phyloP scores from a whole-genome alignment of 2,329 filamentous ascomycete species.

The Penicillium sclerotigenum region DNA sequence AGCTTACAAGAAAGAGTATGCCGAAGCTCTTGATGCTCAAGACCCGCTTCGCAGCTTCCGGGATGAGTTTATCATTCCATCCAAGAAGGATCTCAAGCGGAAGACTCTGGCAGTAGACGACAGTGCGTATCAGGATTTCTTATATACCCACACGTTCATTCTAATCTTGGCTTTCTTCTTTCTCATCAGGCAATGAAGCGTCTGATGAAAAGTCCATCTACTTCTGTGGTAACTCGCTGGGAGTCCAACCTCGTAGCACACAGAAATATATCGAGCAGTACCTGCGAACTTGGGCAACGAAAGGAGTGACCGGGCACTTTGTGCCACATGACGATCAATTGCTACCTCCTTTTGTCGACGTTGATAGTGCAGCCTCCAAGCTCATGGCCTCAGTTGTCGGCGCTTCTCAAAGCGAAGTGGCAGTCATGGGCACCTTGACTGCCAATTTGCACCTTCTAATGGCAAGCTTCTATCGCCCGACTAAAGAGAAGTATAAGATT shows the following conservation, averaged over 20 bases:
- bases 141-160: not conserved
- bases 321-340: constrained; percentile 63
- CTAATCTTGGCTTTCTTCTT: not conserved
- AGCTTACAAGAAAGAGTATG: constrained; percentile 39
- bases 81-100: constrained; percentile 66
- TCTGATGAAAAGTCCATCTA: constrained; percentile 62
- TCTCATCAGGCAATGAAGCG: constrained; percentile 25
- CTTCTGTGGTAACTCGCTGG: constrained; percentile 86
- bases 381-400: constrained; percentile 73
- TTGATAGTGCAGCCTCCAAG: constrained; percentile 70
- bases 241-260: constrained; percentile 72
- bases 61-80: constrained; percentile 73
- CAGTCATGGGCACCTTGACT: constrained; percentile 84
- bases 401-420: constrained; percentile 68
- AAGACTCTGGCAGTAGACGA: constrained; percentile 50
- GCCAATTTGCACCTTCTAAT: constrained; percentile 77
- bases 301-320: constrained; percentile 85
- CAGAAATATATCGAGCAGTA: constrained; percentile 66
- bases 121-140: constrained; percentile 17
- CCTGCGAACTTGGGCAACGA: constrained; percentile 76
- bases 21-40: constrained; percentile 54
- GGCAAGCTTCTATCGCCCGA: constrained; percentile 78
- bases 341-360: constrained; percentile 70
- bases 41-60: constrained; percentile 62
- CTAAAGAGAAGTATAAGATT: constrained; percentile 66